A percentile compares a stretch with the other conserved stretches of the same genome.
phyloP scores from a whole-genome alignment of 176 grass and related monocot species.

The Cenchrus fungigraminus region DNA sequence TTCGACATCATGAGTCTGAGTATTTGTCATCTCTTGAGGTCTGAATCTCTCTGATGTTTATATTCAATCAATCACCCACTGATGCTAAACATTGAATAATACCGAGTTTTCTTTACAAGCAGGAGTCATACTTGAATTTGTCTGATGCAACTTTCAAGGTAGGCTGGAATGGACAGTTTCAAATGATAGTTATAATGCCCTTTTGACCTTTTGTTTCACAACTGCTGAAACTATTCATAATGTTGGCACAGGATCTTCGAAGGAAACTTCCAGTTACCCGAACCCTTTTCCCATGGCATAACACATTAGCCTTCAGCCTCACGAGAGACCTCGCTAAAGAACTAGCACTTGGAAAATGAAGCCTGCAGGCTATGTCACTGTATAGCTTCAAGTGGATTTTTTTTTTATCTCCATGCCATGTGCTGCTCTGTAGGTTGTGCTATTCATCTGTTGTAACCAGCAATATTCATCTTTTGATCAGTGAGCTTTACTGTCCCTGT shows the following conservation, averaged over 20 bases:
- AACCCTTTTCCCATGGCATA: constrained; percentile 96
- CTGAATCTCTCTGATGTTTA: constrained; percentile 42
- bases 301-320: constrained; percentile 74
- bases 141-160: constrained; percentile 97
- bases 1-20: constrained; percentile 81
- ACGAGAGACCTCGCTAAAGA: constrained; percentile 87
- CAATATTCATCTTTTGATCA: constrained; percentile 25
- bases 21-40: constrained; percentile 94
- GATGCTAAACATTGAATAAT: constrained; percentile 20
- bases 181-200: neutral
- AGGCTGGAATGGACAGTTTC: neutral
- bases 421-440: constrained; percentile 41
- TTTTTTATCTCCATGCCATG: constrained; percentile 33
- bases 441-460: constrained; percentile 34
- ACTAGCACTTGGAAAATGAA: constrained; percentile 86
- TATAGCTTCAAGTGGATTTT: constrained; percentile 33
- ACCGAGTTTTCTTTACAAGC: constrained; percentile 25
- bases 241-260: constrained; percentile 72
- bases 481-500: constrained; percentile 10
- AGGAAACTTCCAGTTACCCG: constrained; percentile 96
- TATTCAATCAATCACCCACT: constrained; percentile 29
- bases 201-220: neutral
- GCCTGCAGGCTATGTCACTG: neutral
- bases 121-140: constrained; percentile 87
- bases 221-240: constrained; percentile 14